Conservation (phyloP, 2,329 filamentous ascomycete species). For the Harringtonia lauricola region DNA sequence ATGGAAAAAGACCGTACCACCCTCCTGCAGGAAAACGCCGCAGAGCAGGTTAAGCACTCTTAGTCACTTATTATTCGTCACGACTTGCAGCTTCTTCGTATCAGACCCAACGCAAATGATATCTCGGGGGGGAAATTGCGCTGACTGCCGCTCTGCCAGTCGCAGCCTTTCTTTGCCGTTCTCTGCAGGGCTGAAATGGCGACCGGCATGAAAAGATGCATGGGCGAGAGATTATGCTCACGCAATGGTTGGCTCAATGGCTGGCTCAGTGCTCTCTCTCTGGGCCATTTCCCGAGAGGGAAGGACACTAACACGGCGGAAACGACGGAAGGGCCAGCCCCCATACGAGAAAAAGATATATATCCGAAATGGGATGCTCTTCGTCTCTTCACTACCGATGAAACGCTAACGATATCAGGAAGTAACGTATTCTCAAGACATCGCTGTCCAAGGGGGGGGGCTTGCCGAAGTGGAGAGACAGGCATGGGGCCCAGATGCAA, state of each 20-base stretch:
- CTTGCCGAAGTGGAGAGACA: not conserved
- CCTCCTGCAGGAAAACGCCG: too few relatives aligned
- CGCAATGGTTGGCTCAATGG: not conserved
- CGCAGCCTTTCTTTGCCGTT: not conserved
- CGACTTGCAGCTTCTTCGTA: too few relatives aligned
- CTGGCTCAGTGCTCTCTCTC: too few relatives aligned
- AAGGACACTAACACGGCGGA: too few relatives aligned
- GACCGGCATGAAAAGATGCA: not conserved
- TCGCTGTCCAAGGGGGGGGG: not conserved
- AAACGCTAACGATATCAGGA: not conserved
- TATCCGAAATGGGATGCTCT: too few relatives aligned
- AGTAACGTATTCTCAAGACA: not conserved
- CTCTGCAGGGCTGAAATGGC: conserved; percentile 1
- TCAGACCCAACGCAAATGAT: too few relatives aligned
- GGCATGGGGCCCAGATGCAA: not conserved
- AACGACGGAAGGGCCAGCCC: too few relatives aligned
- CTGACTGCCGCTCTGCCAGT: conserved; percentile 1
- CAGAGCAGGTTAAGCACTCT: too few relatives aligned
- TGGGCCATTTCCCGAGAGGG: too few relatives aligned
- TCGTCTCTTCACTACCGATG: too few relatives aligned
- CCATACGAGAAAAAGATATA: not conserved
- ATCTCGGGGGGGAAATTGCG: conserved; percentile 1
- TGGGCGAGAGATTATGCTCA: not conserved
- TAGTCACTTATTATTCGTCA: too few relatives aligned
- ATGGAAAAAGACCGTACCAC: too few relatives aligned